phyloP scores from a whole-genome alignment of 2,329 filamentous ascomycete genomes.

The Monosporascus sp. region DNA sequence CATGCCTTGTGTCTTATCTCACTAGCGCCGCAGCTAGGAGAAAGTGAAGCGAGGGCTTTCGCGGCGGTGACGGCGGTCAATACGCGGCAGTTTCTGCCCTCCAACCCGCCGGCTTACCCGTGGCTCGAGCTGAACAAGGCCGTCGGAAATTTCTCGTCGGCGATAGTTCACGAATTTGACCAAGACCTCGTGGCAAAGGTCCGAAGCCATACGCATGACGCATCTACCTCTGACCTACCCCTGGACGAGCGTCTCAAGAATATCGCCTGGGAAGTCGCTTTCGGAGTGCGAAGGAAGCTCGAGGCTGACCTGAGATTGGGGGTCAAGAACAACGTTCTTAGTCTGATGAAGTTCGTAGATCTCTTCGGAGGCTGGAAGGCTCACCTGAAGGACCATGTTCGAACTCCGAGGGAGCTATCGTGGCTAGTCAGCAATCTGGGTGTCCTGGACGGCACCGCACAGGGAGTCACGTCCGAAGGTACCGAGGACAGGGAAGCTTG shows the following conservation, averaged over 20 bases:
- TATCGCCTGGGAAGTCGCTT: conserved; percentile 15
- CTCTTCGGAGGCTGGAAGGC: conserved; percentile 20
- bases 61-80: conserved; percentile 9
- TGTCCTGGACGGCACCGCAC: conserved; percentile 20
- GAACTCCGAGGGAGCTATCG: conserved; percentile 21
- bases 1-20: conserved; percentile 8
- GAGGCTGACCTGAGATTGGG: conserved; percentile 18
- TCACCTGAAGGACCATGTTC: conserved; percentile 19
- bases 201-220: not conserved
- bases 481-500: conserved; percentile 1
- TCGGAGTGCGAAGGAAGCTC: conserved; percentile 22
- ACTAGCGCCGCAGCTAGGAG: conserved; percentile 5
- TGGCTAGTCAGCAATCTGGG: conserved; percentile 29
- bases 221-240: not conserved
- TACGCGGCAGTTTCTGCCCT: conserved; percentile 12
- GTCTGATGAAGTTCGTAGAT: conserved; percentile 24
- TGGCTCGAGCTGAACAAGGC: conserved; percentile 7
- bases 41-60: conserved; percentile 9
- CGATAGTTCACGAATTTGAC: conserved; percentile 11
- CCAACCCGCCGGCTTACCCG: not conserved
- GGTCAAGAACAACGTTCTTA: conserved; percentile 26
- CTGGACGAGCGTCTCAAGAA: conserved; percentile 3
- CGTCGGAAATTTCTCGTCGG: conserved; percentile 16
- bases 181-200: conserved; percentile 9
- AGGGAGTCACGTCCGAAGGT: not conserved